Base-by-base conservation (phyloP, 805 yeast species). In the Candida takata region DNA sequence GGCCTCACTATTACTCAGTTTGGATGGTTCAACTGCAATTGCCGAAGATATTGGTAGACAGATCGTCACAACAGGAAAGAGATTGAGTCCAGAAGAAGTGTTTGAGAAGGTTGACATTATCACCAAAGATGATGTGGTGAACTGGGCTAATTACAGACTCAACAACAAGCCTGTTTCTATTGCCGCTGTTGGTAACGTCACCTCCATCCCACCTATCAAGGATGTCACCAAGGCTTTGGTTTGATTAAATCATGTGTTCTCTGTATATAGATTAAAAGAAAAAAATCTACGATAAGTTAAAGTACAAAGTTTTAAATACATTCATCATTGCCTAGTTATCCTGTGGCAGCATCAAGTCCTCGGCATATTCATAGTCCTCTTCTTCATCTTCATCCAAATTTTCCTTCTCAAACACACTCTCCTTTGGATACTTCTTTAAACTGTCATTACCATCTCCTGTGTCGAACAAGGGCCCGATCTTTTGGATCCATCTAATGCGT, bases 1-100 rank as follows among this genome's bases (percentile, higher is more conserved):
- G 64, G 97, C 97, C 1, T 84, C 96, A 0, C 67, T 92, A 37
- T 69, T 92, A 34, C 67, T 92, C 38, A 84, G 95, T 6, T 69
- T 92, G 31, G 99, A 92, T 60, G 96, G 95, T 43, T 79, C 95
- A 11, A 87, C 97, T 7, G 90, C 97, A 6, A 77, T 87, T 33
- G 97, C 97, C 23, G 99, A 92, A 63, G 97, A 92, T 61, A 86
- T 92, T 49, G 98, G 98, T 19, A 79, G 98, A 61, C 98, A 92
- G 60, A 69, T 92, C 37, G 95, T 92, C 29, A 90, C 96, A 35
- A 88, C 97, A 4, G 98, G 98, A 21, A 61, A 65, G 36, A 61
- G 72, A 47, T 45, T 65, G 32, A 61, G 70, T 9, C 71, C 72
- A 6, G 72, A 66, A 42, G 67, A 67, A 37, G 71, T 67, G 2